phyloP scores from a whole-genome alignment of 176 grass and related monocot genomes.

The Raddia distichophylla region DNA sequence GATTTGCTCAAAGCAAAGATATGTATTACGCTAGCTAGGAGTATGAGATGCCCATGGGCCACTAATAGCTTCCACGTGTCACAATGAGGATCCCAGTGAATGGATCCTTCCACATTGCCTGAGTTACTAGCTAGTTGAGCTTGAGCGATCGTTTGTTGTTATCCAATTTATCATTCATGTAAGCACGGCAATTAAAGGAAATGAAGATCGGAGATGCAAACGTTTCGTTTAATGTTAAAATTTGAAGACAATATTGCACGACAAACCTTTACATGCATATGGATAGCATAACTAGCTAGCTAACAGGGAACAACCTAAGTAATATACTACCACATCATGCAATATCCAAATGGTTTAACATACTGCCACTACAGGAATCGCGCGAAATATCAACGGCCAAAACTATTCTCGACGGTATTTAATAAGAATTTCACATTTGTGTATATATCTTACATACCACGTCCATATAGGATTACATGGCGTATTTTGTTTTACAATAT shows the following conservation, averaged over 20 bases:
- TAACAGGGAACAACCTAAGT: background rate
- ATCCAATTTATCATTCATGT: no score
- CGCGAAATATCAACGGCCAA: no score
- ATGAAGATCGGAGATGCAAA: background rate
- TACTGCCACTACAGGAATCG: no score
- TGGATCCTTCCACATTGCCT: no score
- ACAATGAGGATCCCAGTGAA: background rate
- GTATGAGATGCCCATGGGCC: constrained; percentile 37
- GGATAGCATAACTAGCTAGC: no score
- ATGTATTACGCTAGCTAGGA: constrained; percentile 14
- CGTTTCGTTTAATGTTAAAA: background rate
- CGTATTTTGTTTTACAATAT: no score
- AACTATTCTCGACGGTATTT: no score
- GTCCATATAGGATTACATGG: no score
- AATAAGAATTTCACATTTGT: background rate
- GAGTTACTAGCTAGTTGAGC: no score
- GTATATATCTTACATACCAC: background rate
- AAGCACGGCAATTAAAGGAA: background rate
- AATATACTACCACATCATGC: background rate
- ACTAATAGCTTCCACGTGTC: constrained; percentile 20
- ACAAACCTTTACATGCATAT: background rate
- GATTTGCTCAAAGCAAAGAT: constrained; percentile 32
- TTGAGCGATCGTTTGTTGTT: no score
- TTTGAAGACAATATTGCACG: background rate
- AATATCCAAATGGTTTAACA: background rate